Conservation (phyloP, 1,284 basidiomycete genomes). For the Chiua sp. region DNA sequence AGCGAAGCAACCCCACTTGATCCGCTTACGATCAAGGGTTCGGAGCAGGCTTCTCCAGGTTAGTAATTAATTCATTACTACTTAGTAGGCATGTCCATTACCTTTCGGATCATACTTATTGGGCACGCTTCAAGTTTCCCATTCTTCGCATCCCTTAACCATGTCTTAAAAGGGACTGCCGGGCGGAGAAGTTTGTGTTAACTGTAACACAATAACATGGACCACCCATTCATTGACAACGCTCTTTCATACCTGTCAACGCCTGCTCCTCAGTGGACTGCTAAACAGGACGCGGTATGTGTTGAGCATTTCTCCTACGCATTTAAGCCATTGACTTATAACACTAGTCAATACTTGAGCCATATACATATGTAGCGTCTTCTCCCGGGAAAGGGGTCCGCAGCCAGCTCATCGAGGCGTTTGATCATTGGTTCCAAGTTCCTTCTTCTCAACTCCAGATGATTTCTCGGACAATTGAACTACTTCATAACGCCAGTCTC, state of each 20-base stretch:
- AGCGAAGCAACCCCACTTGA: too few species aligned
- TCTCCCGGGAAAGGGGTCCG: constrained; percentile 97
- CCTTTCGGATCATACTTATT: too few species aligned
- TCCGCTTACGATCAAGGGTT: too few species aligned
- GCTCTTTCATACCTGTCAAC: constrained; percentile 26
- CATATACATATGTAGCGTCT: constrained; percentile 86
- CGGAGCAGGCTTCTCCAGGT: too few species aligned
- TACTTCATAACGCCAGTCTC: constrained; percentile 94
- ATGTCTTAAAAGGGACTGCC: too few species aligned
- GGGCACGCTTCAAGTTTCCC: too few species aligned
- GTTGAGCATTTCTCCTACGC: neutral
- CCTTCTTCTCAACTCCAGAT: constrained; percentile 71
- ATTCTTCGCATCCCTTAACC: too few species aligned
- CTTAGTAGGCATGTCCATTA: too few species aligned
- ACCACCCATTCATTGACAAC: constrained; percentile 29
- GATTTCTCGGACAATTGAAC: constrained; percentile 83
- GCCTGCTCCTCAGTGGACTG: constrained; percentile 12
- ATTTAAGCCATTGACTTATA: neutral
- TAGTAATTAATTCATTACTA: too few species aligned
- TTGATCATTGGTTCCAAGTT: constrained; percentile 92
- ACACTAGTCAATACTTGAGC: constrained; percentile 73
- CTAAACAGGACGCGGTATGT: constrained; percentile 28
- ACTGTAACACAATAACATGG: too few species aligned
- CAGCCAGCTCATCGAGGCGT: constrained; percentile 87
- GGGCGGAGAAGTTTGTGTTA: too few species aligned